phyloP scores from a whole-genome alignment of 495 filamentous ascomycete species.

The Parmelia sp. region DNA sequence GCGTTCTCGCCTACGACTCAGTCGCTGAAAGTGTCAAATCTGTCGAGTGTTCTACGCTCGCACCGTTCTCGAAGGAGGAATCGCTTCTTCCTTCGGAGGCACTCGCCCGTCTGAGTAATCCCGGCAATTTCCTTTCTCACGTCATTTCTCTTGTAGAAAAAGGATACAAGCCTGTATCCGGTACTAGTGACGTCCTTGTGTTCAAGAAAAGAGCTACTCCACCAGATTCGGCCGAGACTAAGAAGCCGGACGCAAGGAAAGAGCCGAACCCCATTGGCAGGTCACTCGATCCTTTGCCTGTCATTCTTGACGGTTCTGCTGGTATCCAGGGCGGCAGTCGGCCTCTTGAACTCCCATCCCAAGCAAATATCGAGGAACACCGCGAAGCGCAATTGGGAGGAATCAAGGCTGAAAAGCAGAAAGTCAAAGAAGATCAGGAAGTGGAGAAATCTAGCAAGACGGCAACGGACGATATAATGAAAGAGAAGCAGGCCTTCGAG shows the following conservation, averaged over 20 bases:
- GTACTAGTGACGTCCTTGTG: conserved; percentile 62
- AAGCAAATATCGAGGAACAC: not conserved
- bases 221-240: conserved; percentile 17
- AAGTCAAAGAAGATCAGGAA: not conserved
- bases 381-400: not conserved
- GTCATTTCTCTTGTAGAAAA: conserved; percentile 56
- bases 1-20: conserved; percentile 66
- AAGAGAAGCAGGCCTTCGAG: not conserved
- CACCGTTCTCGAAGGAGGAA: conserved; percentile 32
- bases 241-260: conserved; percentile 13
- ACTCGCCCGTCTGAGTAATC: conserved; percentile 60
- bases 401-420: not conserved
- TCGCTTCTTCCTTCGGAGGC: conserved; percentile 54
- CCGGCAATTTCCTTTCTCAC: conserved; percentile 65
- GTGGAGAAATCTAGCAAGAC: not conserved
- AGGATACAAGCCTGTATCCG: conserved; percentile 69
- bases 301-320: not conserved
- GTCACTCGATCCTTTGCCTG: not conserved
- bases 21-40: conserved; percentile 52
- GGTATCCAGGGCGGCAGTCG: not conserved
- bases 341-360: not conserved
- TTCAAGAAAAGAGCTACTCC: conserved; percentile 54
- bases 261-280: not conserved
- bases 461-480: not conserved
- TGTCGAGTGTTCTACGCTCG: conserved; percentile 57